Percentiles rank a stretch among this genome's conserved stretches.
phyloP scores from a whole-genome alignment of 2,329 filamentous ascomycete species.

The Aspergillaceae sp. region DNA sequence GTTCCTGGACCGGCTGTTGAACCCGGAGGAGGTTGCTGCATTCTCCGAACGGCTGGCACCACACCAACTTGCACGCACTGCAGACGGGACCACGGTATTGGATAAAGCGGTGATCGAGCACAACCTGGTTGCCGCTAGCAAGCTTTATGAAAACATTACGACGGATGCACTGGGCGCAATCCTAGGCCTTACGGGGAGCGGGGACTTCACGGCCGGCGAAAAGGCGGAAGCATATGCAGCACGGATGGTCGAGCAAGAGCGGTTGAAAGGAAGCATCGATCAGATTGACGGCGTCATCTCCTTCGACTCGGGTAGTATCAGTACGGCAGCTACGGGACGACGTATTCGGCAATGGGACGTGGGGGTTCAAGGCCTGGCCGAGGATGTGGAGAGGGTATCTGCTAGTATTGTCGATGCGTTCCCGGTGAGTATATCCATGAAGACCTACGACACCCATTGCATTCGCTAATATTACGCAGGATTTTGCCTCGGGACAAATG shows the following conservation, averaged over 20 bases:
- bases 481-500: conserved; percentile 28
- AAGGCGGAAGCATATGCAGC: conserved; percentile 87
- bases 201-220: conserved; percentile 46
- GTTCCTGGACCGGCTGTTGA: conserved; percentile 80
- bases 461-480: conserved; percentile 11
- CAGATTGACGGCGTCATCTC: conserved; percentile 83
- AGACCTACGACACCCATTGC: not conserved
- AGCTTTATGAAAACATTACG: conserved; percentile 67
- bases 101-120: conserved; percentile 93
- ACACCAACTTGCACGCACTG: conserved; percentile 82
- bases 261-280: conserved; percentile 81
- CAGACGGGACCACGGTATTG: conserved; percentile 86
- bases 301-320: conserved; percentile 66
- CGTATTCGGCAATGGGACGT: conserved; percentile 81
- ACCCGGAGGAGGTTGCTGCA: conserved; percentile 70
- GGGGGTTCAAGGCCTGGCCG: conserved; percentile 75
- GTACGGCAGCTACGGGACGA: conserved; percentile 58
- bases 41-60: conserved; percentile 73
- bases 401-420: conserved; percentile 72
- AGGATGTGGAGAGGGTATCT: conserved; percentile 82
- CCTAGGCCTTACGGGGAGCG: conserved; percentile 57
- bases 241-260: conserved; percentile 90
- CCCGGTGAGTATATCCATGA: conserved; percentile 47
- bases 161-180: conserved; percentile 68
- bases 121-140: conserved; percentile 79